Conservation (phyloP, 139 green algal species). For the Mesotaenium endlicherianum region DNA sequence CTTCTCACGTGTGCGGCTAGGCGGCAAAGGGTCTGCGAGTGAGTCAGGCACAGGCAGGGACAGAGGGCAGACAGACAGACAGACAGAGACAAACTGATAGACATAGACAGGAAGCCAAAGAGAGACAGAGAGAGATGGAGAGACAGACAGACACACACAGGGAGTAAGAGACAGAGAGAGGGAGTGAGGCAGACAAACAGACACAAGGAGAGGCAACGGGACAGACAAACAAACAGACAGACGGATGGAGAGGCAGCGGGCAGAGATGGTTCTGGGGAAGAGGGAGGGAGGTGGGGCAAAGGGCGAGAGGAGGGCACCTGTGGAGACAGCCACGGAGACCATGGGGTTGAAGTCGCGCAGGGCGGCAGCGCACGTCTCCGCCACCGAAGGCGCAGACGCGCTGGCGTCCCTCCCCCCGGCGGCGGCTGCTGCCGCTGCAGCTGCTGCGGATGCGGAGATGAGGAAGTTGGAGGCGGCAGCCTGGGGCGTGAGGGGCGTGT, state of each 20-base stretch:
- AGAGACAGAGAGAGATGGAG: background rate
- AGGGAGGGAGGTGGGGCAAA: too few species aligned
- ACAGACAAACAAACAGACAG: too few species aligned
- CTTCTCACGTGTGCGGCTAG: too few species aligned
- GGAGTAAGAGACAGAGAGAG: background rate
- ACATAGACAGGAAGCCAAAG: background rate
- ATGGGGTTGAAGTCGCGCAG: slow-evolving; percentile 88
- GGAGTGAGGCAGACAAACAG: too few species aligned
- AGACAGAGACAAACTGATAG: background rate
- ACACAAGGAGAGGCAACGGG: too few species aligned
- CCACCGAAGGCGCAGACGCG: slow-evolving; percentile 57
- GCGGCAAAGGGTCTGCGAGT: too few species aligned
- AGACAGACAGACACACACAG: background rate
- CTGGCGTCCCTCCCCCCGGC: background rate
- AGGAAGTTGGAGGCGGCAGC: slow-evolving; percentile 70
- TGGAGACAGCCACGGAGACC: slow-evolving; percentile 60
- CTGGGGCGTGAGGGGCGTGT: slow-evolving; percentile 43
- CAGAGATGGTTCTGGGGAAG: too few species aligned
- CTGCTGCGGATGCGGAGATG: background rate
- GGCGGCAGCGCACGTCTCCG: slow-evolving; percentile 59
- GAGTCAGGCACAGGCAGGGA: background rate
- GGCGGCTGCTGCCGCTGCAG: too few species aligned
- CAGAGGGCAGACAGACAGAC: background rate
- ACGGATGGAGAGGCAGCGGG: too few species aligned
- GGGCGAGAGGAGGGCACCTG: too few species aligned